phyloP scores from a whole-genome alignment of 2,329 filamentous ascomycete species.

The Anisogramma anomala region DNA sequence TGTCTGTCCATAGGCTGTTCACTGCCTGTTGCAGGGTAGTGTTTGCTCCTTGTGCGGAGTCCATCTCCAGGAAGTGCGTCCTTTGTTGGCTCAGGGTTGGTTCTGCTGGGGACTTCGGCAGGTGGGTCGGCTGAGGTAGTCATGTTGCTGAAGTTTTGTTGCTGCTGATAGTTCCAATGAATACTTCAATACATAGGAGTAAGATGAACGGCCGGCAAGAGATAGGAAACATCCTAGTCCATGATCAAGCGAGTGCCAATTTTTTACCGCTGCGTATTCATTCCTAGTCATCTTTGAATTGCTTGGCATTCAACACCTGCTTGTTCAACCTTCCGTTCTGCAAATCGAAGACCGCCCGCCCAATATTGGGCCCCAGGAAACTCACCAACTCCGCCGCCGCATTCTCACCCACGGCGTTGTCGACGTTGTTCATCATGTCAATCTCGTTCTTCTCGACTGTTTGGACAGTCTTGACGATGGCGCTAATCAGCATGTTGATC shows the following conservation, averaged over 20 bases:
- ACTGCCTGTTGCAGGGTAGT: too few species aligned
- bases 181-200: too few species aligned
- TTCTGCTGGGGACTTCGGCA: too few species aligned
- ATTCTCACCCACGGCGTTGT: slow-evolving; percentile 22
- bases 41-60: too few species aligned
- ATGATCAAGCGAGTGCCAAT: slow-evolving; percentile 19
- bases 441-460: slow-evolving; percentile 29
- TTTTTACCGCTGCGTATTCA: not conserved
- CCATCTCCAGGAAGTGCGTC: too few species aligned
- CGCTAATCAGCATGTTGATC: slow-evolving; percentile 44
- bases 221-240: slow-evolving; percentile 5
- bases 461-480: slow-evolving; percentile 41
- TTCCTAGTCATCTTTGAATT: slow-evolving; percentile 31
- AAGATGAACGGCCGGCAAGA: too few species aligned
- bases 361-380: slow-evolving; percentile 44
- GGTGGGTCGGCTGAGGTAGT: too few species aligned
- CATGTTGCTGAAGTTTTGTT: too few species aligned
- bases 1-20: too few species aligned
- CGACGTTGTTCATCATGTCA: slow-evolving; percentile 28
- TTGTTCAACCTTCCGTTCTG: slow-evolving; percentile 37
- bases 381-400: slow-evolving; percentile 38
- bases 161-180: too few species aligned
- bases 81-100: too few species aligned
- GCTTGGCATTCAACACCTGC: slow-evolving; percentile 43
- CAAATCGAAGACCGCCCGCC: slow-evolving; percentile 34